Base-by-base conservation (phyloP, 352 stramenopile genomes). In the Globisporangium yorkense region DNA sequence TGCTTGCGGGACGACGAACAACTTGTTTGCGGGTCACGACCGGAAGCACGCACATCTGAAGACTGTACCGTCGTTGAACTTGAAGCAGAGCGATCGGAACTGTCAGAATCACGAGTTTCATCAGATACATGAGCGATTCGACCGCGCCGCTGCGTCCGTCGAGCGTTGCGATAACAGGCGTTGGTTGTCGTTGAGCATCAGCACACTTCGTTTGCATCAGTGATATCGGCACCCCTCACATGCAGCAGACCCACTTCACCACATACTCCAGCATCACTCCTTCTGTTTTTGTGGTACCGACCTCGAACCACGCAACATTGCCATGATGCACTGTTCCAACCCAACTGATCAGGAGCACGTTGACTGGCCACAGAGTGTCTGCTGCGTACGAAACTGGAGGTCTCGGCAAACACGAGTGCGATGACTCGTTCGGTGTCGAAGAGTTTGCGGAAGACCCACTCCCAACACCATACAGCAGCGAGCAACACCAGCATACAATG, bases 301-400 rank as follows among this genome's bases (percentile, higher is more conserved):
- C 8, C 6, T 8, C 8, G 1, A 39, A 9, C 33, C 33, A 13
- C 8, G 6, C 8, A 9, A 39, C 33, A 12, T 10, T 12, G 33
- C 2, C 12, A 3, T 39, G 33, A 9, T 39, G 33, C 8, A 24
- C 9, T 35, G 18, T 54, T 29, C 37, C 47, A 29, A 39, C 16
- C 59, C 53, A 66, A 29, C 45, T 48, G 20, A 63, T 29, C 1
- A 48, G 46, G 39, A 66, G 59, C 37, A 48, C 46, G 12, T 57
- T 63, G 7, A 29, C 6, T 15, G 37, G 24, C 37, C 37, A 56
- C 5, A 56, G 39, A 2, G 51, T 39, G 12, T 37, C 51, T 48
- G 51, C 39, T 35, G 51, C 51, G 37, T 49, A 56, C 21, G 51
- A 40, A 6, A 56, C 51, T 5, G 13, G 37, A 3, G 51, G n/a